phyloP scores from a whole-genome alignment of 192 early-diverging fungal species.

The Podila minutissima region DNA sequence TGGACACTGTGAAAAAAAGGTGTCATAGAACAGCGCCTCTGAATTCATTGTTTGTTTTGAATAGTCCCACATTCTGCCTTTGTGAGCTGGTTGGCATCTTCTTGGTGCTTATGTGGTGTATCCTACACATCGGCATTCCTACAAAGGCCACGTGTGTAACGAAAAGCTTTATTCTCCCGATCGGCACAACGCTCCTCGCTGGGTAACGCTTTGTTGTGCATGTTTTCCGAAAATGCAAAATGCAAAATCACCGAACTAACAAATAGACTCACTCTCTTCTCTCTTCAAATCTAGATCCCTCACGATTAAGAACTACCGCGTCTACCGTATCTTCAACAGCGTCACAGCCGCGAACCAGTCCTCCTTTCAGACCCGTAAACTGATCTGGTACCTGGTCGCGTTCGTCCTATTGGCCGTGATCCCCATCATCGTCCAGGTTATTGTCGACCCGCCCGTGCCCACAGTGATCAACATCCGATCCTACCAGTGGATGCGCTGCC shows the following conservation, averaged over 20 bases:
- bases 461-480: conserved; percentile 9
- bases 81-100: conserved; percentile 58
- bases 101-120: conserved; percentile 43
- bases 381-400: conserved; percentile 12
- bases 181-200: conserved; percentile 39
- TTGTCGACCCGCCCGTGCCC: conserved; percentile 1
- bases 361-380: conserved; percentile 12
- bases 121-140: conserved; percentile 49
- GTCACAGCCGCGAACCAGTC: conserved; percentile 13
- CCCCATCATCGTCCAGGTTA: conserved; percentile 10
- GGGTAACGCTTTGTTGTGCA: conserved; percentile 4
- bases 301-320: conserved; percentile 60
- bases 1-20: no score
- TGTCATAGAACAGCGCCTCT: no score
- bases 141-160: conserved; percentile 24
- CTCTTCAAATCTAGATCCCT: conserved; percentile 43
- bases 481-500: conserved; percentile 22
- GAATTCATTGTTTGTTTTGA: no score
- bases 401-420: conserved; percentile 3
- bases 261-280: background rate
- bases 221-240: background rate
- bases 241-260: background rate
- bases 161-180: conserved; percentile 28
- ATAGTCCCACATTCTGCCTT: conserved; percentile 57
- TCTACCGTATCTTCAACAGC: conserved; percentile 62